These are phyloP conservation scores for Tricholoma furcatifolium DNA, from an alignment of 768 basidiomycete genomes.

Conservation along the genomic window DNA sequence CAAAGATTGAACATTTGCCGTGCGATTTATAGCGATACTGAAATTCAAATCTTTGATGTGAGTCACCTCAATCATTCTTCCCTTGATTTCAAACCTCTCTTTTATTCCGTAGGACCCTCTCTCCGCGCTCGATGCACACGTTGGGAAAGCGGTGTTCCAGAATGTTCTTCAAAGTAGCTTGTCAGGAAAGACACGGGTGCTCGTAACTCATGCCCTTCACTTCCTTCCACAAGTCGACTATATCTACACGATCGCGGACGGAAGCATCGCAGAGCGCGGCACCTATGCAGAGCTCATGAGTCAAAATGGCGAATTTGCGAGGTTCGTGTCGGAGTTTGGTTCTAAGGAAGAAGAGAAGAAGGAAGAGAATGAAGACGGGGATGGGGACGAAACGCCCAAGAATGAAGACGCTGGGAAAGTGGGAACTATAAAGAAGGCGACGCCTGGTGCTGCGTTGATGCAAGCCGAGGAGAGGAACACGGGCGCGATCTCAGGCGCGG, in stretches of 20 bases:
- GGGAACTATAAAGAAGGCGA: constrained; percentile 34
- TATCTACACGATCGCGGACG: constrained; percentile 77
- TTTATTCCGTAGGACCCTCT: constrained; percentile 59
- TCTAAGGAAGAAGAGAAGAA: constrained; percentile 57
- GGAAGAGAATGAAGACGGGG: constrained; percentile 42
- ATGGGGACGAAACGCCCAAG: constrained; percentile 36
- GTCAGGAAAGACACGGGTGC: constrained; percentile 73
- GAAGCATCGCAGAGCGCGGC: constrained; percentile 76
- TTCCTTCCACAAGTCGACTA: constrained; percentile 88
- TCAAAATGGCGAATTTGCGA: constrained; percentile 64
- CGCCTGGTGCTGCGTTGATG: constrained; percentile 61
- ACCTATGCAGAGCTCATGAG: constrained; percentile 72
- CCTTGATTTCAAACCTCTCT: background rate
- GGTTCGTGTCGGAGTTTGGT: constrained; percentile 77
- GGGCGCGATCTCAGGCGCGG: constrained; percentile 58
- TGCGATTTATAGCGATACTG: constrained; percentile 82
- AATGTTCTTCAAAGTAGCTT: constrained; percentile 71
- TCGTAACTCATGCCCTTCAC: constrained; percentile 91
- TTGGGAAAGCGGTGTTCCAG: constrained; percentile 84
- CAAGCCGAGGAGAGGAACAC: constrained; percentile 81
- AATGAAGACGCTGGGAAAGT: constrained; percentile 33
- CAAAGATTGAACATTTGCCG: constrained; percentile 86
- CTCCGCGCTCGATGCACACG: constrained; percentile 91
- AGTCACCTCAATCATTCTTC: background rate
- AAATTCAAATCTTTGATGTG: constrained; percentile 84